Evolutionary conservation across 495 filamentous ascomycete species (phyloP), one percentile per base, ranked within the genome.

Genomic region (Jackrogersella minutella): DNA sequence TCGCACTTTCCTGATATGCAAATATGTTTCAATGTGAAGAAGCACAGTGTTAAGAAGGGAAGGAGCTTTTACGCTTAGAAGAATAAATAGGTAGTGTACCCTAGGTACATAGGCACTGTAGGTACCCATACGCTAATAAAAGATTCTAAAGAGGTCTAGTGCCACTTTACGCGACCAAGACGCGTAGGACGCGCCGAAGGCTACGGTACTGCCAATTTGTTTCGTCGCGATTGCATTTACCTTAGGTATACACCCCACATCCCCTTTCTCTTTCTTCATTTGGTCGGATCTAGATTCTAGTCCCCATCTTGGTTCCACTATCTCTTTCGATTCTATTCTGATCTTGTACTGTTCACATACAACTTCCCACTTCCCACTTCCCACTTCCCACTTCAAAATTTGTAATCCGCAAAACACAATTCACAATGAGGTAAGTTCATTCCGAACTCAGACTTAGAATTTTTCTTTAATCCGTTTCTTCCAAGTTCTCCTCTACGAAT

Each of bases 401-500:
- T 21, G 5, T 17, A 34, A 33, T 13, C 6, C 14, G 6, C 11
- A 46, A 37, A 33, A 64, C 13, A 26, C 31, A 17, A 40, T 62
- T 55, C 66, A 75, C 21, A 60, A 82, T 82, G 80, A 80, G 79
- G 80, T 77, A 60, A 58, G 66, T 52, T 52, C 5, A 31, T 19
- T 24, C 30, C 6, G 36, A 46, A 22, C 14, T 19, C 2, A 43
- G 19, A 22, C 21, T 8, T 39, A 26, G 17, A 41, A 47, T 50
- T 22, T 44, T n/a, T 24, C 28, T n/a, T n/a, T 8, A 58, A 41
- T 33, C 33, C 51, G 46, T 28, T 41, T 65, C 88, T 5, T 24
- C 13, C 9, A 44, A 82, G 92, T 83, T 93, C 92, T 76, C 93
- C 93, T 73, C 86, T 96, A 54, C 90, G 90, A 77, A 84, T 88